These are phyloP conservation scores for Sclerotinia minor DNA, from an alignment of 2,329 filamentous ascomycete species.

Conservation along the genomic window DNA sequence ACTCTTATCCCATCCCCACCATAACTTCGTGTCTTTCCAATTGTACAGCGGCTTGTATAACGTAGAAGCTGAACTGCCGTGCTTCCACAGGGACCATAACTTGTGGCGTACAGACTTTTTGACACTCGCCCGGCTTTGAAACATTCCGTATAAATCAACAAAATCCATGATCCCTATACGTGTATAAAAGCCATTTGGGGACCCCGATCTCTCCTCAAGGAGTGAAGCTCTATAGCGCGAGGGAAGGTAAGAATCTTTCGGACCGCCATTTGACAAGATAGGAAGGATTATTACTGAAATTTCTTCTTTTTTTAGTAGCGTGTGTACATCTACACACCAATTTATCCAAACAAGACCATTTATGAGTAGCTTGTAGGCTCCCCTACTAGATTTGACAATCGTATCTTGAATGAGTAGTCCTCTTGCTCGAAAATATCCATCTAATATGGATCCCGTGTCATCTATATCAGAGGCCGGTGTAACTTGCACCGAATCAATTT, in stretches of 20 bases:
- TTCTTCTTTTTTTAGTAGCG: neutral
- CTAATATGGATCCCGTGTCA: neutral
- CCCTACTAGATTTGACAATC: no score
- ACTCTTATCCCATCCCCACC: neutral
- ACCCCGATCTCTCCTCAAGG: neutral
- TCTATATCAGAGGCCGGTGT: neutral
- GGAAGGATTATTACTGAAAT: neutral
- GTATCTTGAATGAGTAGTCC: neutral
- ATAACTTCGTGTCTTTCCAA: neutral
- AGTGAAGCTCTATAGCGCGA: neutral
- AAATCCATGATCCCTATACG: neutral
- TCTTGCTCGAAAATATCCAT: slow-evolving; percentile 2
- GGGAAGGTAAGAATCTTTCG: no score
- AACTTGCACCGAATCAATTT: neutral
- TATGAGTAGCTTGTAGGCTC: fast-evolving
- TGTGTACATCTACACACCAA: fast-evolving
- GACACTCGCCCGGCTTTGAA: no score
- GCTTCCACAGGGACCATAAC: neutral
- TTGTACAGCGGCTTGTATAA: no score
- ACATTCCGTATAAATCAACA: no score
- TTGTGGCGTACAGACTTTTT: neutral
- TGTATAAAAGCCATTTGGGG: slow-evolving; percentile 1
- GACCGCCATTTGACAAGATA: no score
- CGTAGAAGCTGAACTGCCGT: neutral
- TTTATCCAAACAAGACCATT: fast-evolving